Conservation (phyloP, 1,284 basidiomycete species). For the Moniliophthora roreri region DNA sequence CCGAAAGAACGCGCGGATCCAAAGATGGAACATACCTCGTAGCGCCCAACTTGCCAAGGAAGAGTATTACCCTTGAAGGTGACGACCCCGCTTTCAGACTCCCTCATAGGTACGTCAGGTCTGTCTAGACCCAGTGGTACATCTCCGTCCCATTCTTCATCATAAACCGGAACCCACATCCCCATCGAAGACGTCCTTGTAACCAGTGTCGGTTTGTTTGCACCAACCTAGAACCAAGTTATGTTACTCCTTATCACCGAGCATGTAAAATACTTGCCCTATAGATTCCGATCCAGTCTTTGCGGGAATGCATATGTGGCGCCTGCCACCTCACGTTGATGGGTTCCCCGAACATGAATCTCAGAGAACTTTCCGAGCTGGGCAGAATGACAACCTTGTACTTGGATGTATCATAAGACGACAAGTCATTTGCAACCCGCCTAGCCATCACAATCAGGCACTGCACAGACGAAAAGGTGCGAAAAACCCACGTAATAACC, state of each 20-base stretch:
- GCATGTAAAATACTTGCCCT: conserved; percentile 41
- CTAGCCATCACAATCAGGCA: conserved; percentile 38
- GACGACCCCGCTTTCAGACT: conserved; percentile 64
- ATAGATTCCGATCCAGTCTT: conserved; percentile 98
- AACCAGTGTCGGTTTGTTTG: conserved; percentile 79
- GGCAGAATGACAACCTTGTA: conserved; percentile 72
- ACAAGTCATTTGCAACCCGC: conserved; percentile 80
- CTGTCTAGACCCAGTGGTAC: conserved; percentile 55
- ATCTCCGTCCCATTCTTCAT: conserved; percentile 94
- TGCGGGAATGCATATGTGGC: conserved; percentile 84
- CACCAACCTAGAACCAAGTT: conserved; percentile 62
- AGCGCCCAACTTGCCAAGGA: conserved; percentile 85
- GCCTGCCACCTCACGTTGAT: conserved; percentile 89
- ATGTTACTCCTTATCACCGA: conserved; percentile 5
- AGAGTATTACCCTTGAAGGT: conserved; percentile 78
- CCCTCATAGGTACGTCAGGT: conserved; percentile 32
- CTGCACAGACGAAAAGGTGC: neutral
- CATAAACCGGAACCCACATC: conserved; percentile 90
- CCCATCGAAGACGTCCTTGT: conserved; percentile 89
- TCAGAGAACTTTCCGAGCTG: conserved; percentile 47
- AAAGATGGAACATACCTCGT: conserved; percentile 64
- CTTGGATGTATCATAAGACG: conserved; percentile 75
- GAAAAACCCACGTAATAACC: conserved; percentile 74
- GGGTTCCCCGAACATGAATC: conserved; percentile 90
- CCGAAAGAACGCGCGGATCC: neutral